Conservation (phyloP, 2,329 filamentous ascomycete genomes). For the Sclerotiophoma versabilis region DNA sequence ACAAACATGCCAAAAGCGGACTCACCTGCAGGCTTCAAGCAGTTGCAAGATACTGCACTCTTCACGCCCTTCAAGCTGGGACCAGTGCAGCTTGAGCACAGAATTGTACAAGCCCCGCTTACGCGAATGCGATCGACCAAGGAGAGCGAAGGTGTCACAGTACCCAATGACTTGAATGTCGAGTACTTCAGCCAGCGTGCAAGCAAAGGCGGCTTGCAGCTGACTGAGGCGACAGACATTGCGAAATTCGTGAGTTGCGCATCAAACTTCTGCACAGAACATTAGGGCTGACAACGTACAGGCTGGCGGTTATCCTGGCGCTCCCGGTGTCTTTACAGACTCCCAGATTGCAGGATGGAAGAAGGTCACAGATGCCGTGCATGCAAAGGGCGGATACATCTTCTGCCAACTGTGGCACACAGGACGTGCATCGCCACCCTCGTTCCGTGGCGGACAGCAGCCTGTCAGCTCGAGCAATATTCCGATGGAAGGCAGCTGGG, state of each 20-base stretch:
- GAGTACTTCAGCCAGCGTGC: slow-evolving; percentile 65
- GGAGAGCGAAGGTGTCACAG: slow-evolving; percentile 55
- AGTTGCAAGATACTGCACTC: slow-evolving; percentile 41
- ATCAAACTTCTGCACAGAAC: slow-evolving; percentile 19
- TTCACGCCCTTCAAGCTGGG: slow-evolving; percentile 45
- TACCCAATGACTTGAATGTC: slow-evolving; percentile 54
- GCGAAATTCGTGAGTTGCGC: slow-evolving; percentile 35
- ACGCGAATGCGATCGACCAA: slow-evolving; percentile 58
- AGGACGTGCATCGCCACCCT: slow-evolving; percentile 53
- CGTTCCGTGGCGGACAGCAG: slow-evolving; percentile 49
- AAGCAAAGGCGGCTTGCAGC: slow-evolving; percentile 63
- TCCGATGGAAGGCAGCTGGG: slow-evolving; percentile 50
- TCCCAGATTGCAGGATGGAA: slow-evolving; percentile 60
- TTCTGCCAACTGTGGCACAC: slow-evolving; percentile 57
- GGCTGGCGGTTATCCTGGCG: slow-evolving; percentile 50
- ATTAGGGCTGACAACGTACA: slow-evolving; percentile 3
- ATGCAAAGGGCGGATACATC: slow-evolving; percentile 59
- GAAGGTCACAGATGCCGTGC: slow-evolving; percentile 59
- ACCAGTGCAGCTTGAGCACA: slow-evolving; percentile 47
- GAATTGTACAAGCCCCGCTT: slow-evolving; percentile 50
- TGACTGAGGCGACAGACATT: slow-evolving; percentile 63
- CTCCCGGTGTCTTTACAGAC: slow-evolving; percentile 41
- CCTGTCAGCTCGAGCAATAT: slow-evolving; percentile 51
- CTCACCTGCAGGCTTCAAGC: slow-evolving; percentile 38
- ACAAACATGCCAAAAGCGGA: slow-evolving; percentile 42